phyloP scores from a whole-genome alignment of 1,284 basidiomycete species.

The Trametes hirsuta region DNA sequence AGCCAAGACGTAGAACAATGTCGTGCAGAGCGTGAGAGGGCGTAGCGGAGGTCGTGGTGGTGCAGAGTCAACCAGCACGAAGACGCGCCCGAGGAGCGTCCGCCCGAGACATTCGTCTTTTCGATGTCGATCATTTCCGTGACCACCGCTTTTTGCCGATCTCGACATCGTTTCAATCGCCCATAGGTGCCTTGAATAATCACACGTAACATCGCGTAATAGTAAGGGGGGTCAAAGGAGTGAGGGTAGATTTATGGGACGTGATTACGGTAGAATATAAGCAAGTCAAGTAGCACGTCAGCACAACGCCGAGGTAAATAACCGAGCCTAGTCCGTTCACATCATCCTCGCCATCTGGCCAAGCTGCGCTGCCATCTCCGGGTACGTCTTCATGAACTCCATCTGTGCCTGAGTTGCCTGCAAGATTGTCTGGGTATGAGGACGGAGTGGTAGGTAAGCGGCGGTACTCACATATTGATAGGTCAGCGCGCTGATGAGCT shows the following conservation, averaged over 20 bases:
- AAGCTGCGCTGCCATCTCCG: slow-evolving; percentile 75
- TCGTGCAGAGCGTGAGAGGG: slow-evolving; percentile 21
- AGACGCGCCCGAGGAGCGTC: slow-evolving; percentile 1
- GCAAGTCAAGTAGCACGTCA: slow-evolving; percentile 13
- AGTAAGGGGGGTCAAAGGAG: background rate
- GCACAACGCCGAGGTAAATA: background rate
- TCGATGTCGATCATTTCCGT: slow-evolving; percentile 1
- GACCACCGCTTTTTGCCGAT: slow-evolving; percentile 10
- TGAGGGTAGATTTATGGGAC: slow-evolving; percentile 22
- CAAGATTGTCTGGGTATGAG: background rate
- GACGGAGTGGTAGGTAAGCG: background rate
- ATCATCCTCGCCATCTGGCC: slow-evolving; percentile 52
- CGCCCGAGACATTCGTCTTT: slow-evolving; percentile 1
- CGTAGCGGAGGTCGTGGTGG: slow-evolving; percentile 19
- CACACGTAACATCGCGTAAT: background rate
- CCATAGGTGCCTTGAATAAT: background rate
- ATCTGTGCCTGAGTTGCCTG: slow-evolving; percentile 83
- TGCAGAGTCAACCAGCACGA: slow-evolving; percentile 21
- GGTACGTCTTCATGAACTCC: slow-evolving; percentile 83
- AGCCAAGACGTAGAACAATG: background rate
- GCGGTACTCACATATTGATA: slow-evolving; percentile 72
- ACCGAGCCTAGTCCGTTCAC: slow-evolving; percentile 14
- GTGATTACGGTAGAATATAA: slow-evolving; percentile 24
- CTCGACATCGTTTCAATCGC: background rate
- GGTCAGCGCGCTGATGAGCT: slow-evolving; percentile 88